Base-by-base conservation (phyloP, 2,329 filamentous ascomycete genomes). In the Penicillium sp. region DNA sequence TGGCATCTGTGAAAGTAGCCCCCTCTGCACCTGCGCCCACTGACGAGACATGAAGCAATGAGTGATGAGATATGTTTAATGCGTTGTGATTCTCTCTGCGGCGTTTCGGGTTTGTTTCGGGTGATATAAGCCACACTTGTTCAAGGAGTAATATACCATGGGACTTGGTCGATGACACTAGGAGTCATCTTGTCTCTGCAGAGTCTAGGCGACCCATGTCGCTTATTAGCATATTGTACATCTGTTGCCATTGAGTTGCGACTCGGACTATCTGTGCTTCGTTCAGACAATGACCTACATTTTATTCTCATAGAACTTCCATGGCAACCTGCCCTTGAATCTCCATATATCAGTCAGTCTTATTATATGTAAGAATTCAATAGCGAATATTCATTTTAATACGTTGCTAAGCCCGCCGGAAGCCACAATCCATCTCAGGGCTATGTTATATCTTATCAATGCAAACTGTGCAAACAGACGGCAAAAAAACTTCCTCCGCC, bases 1-100 rank as follows among this genome's bases (percentile, higher is more conserved):
- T 95, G 53, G 84, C 86, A 43, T 81, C 79, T 40, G 88, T 93
- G 67, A 79, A 84, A 32, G 31, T 44, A 22, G 56, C 64, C 14
- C 52, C 65, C 7, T 46, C 54, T 16, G 42, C 58, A 31, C 45
- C 52, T 42, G 55, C 56, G n/a, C 34, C 54, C 5, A 9, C 55
- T 8, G 58, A 64, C 20, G 63, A 66, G 37, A 50, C 61, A 54
- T 63, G 61, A 68, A 57, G 10, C 47, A 38, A 56, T 57, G 58
- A 61, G n/a, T 56, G 42, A 62, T 51, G 53, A 57, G 39, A 24
- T 56, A 51, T 40, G 34, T 46, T 43, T 51, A 20, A 51, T 40
- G 45, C 46, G 37, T 50, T 51, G 38, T 50, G 29, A 31, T 32
- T 45, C 53, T 59, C 20, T 26, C 24, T 22, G 34, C 29, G 58